Evolutionary conservation across 331 rosid genomes (phyloP).

Genomic region (Stylosanthes scabra): DNA sequence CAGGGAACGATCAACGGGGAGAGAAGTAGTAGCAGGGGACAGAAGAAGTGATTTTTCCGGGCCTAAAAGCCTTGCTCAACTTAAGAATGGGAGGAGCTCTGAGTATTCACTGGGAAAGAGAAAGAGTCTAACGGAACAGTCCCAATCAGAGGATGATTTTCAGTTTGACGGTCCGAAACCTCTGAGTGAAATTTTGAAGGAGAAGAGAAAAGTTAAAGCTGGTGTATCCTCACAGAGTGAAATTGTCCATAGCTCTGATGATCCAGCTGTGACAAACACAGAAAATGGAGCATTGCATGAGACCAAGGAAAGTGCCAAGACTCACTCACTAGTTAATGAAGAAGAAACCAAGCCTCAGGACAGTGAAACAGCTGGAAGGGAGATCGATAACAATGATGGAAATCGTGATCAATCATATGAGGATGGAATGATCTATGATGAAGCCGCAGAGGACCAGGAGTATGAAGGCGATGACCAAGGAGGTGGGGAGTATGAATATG

Average conservation of each 20-base stretch:
- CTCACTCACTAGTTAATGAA: background rate
- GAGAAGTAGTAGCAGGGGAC: slow-evolving; percentile 39
- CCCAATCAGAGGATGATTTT: slow-evolving; percentile 59
- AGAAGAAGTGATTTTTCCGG: slow-evolving; percentile 52
- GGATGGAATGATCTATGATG: slow-evolving; percentile 67
- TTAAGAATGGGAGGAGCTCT: slow-evolving; percentile 55
- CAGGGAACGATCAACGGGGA: slow-evolving; percentile 38
- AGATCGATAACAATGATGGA: slow-evolving; percentile 39
- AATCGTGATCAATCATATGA: slow-evolving; percentile 53
- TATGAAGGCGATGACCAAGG: slow-evolving; percentile 69
- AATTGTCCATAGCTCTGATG: slow-evolving; percentile 37
- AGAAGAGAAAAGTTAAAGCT: slow-evolving; percentile 63
- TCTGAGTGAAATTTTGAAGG: slow-evolving; percentile 91
- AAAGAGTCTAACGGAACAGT: slow-evolving; percentile 51
- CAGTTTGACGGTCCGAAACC: slow-evolving; percentile 92
- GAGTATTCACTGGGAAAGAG: slow-evolving; percentile 65
- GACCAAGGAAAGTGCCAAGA: slow-evolving; percentile 41
- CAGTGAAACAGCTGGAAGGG: slow-evolving; percentile 46
- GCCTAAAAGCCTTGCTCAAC: slow-evolving; percentile 75
- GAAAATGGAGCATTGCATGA: slow-evolving; percentile 37
- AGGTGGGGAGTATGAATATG: slow-evolving; percentile 83
- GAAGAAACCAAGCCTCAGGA: slow-evolving; percentile 48
- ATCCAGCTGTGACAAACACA: slow-evolving; percentile 5
- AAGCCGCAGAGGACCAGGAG: slow-evolving; percentile 64
- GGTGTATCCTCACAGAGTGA: slow-evolving; percentile 51